Conservation (phyloP, 2,329 filamentous ascomycete genomes). For the Phyllosticta citrichinensis region DNA sequence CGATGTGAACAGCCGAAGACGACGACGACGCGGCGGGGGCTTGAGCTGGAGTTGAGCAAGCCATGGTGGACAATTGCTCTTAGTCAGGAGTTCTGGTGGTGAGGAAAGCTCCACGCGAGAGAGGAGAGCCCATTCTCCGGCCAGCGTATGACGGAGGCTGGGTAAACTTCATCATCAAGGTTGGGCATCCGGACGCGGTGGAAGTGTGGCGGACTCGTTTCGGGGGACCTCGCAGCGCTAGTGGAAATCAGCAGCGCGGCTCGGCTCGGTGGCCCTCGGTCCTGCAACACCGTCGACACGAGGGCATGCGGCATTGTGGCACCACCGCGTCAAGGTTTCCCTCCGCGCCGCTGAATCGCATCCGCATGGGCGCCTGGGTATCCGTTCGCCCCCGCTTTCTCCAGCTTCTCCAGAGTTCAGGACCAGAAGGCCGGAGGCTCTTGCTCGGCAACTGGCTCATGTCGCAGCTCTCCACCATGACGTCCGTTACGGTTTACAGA, state of each 20-base stretch:
- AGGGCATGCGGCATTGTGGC: not conserved
- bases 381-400: not conserved
- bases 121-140: not conserved
- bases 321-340: not conserved
- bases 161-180: not conserved
- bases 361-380: not conserved
- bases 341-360: not conserved
- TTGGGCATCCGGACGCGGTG: not conserved
- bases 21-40: not conserved
- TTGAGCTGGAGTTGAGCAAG: not conserved
- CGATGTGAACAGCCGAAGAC: conserved; percentile 12
- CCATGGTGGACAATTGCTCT: not conserved
- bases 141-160: not conserved
- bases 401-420: not conserved
- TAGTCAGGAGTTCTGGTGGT: not conserved
- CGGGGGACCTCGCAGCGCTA: not conserved
- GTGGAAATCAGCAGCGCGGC: not conserved
- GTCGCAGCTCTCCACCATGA: not conserved
- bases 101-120: not conserved
- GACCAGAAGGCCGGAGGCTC: not conserved
- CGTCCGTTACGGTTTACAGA: not conserved
- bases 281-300: not conserved
- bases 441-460: not conserved
- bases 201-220: not conserved
- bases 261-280: not conserved